Conservation (phyloP, 2,329 filamentous ascomycete genomes). For the Arthrobotrys conoides region DNA sequence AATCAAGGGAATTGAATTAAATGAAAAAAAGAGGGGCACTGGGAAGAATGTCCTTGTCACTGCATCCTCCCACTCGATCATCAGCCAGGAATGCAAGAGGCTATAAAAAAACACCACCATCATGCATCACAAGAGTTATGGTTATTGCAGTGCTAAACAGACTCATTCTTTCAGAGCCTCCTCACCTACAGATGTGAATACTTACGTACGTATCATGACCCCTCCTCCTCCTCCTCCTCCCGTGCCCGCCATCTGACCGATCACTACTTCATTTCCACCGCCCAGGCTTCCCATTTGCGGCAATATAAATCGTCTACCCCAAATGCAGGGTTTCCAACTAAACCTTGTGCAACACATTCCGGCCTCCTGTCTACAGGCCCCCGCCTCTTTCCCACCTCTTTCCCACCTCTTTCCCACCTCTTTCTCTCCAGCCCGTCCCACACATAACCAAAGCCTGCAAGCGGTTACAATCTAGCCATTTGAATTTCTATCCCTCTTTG, state of each 20-base stretch:
- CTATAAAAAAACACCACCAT: constrained; percentile 17
- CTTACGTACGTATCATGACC: background rate
- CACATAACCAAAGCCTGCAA: constrained; percentile 39
- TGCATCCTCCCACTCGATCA: background rate
- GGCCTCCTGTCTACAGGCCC: constrained; percentile 43
- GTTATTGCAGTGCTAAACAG: no score
- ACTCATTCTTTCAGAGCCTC: constrained; percentile 48
- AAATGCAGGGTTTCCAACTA: constrained; percentile 52
- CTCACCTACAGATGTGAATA: background rate
- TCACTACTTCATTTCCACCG: constrained; percentile 7
- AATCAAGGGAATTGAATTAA: background rate
- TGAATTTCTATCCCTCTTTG: constrained; percentile 2
- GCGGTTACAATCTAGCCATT: constrained; percentile 52
- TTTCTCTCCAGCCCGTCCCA: constrained; percentile 21
- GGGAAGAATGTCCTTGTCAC: background rate
- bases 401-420: no score
- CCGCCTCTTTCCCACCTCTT: constrained; percentile 32
- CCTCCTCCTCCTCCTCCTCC: background rate
- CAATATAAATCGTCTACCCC: constrained; percentile 30
- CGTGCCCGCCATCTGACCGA: constrained; percentile 4
- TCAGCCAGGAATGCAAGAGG: constrained; percentile 22
- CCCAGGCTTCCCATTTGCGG: constrained; percentile 53
- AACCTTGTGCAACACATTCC: constrained; percentile 61
- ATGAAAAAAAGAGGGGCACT: background rate
- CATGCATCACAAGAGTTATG: no score